These are phyloP conservation scores for Solanum pennellii DNA, from an alignment of 257 asterid genomes.

Conservation along the genomic window DNA sequence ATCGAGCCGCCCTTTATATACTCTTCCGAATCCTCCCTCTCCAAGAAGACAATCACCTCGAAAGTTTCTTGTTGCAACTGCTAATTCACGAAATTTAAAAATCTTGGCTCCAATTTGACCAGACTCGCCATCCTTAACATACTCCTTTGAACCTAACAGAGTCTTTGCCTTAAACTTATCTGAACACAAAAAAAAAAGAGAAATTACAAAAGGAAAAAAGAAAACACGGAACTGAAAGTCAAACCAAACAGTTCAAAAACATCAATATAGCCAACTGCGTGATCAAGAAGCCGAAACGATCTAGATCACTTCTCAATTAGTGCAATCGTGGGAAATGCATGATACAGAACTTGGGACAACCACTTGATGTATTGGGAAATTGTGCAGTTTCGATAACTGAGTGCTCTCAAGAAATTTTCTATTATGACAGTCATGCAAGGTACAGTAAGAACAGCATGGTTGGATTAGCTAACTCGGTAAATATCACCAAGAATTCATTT, in stretches of 20 bases:
- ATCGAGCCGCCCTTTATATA: conserved; percentile 71
- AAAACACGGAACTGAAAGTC: not conserved
- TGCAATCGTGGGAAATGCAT: not conserved
- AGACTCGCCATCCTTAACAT: conserved; percentile 40
- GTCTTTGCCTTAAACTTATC: conserved; percentile 30
- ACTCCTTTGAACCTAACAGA: conserved; percentile 9
- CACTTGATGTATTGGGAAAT: not conserved
- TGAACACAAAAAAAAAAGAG: not conserved
- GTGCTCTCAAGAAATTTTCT: not conserved
- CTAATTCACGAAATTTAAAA: conserved; percentile 69
- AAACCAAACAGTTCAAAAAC: not conserved
- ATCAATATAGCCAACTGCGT: not conserved
- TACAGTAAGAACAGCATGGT: not conserved
- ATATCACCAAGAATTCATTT: not conserved
- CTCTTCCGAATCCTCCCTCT: conserved; percentile 96
- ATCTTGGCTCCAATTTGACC: conserved; percentile 69
- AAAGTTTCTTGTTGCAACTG: conserved; percentile 69
- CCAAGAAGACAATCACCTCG: conserved; percentile 65
- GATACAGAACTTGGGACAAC: not conserved
- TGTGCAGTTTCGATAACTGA: not conserved
- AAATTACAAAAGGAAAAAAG: not conserved
- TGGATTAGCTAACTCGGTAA: not conserved
- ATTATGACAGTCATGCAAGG: not conserved
- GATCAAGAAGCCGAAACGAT: not conserved
- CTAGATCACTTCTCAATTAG: not conserved